Conservation (phyloP, 495 filamentous ascomycete genomes). For the Xylaria grammica region DNA sequence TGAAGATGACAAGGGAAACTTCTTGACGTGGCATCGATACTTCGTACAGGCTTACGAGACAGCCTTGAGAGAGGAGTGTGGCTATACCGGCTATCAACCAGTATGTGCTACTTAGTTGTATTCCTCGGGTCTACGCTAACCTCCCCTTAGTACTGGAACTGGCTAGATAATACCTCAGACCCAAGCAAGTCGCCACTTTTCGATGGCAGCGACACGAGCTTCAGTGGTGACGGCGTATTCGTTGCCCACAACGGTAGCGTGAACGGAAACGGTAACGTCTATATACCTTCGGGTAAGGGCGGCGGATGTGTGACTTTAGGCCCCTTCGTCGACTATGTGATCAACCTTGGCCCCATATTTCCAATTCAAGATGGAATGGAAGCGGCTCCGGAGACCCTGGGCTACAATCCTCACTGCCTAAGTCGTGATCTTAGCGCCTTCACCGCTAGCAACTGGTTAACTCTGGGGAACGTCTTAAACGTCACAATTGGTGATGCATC, state of each 20-base stretch:
- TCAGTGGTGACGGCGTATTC: constrained; percentile 65
- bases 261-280: constrained; percentile 38
- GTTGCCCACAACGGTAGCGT: constrained; percentile 38
- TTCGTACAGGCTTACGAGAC: constrained; percentile 69
- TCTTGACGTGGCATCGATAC: constrained; percentile 75
- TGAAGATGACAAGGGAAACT: constrained; percentile 52
- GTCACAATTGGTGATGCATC: constrained; percentile 49
- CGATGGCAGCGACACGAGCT: constrained; percentile 63
- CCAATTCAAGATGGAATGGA: constrained; percentile 31
- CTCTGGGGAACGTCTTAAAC: constrained; percentile 44
- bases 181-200: constrained; percentile 67
- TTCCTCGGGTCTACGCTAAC: constrained; percentile 7
- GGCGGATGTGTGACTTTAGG: constrained; percentile 69
- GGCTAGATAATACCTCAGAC: constrained; percentile 55
- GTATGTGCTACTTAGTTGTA: constrained; percentile 21
- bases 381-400: constrained; percentile 22
- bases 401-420: constrained; percentile 68
- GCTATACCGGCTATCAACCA: constrained; percentile 64
- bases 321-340: constrained; percentile 58
- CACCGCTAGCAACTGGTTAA: constrained; percentile 37
- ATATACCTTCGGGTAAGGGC: constrained; percentile 57
- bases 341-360: constrained; percentile 59
- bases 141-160: constrained; percentile 64
- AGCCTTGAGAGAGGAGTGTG: constrained; percentile 71
- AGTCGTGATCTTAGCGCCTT: constrained; percentile 64